These are phyloP conservation scores for Licmophora abbreviata DNA, from an alignment of 108 stramenopile species.

Conservation along the genomic window DNA sequence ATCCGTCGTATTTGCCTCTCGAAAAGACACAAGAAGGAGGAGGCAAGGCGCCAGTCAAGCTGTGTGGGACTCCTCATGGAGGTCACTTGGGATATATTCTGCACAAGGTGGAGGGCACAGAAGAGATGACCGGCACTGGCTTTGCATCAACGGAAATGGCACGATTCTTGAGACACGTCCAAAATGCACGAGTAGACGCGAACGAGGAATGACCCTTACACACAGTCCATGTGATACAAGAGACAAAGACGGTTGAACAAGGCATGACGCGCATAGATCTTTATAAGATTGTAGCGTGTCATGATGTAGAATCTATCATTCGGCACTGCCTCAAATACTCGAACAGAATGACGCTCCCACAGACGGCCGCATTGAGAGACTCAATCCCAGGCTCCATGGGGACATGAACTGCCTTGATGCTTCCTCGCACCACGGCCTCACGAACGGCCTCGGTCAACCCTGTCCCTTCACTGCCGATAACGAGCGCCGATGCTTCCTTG, in stretches of 20 bases:
- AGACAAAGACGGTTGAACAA: too few species aligned
- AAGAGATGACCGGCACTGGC: slow-evolving; percentile 20
- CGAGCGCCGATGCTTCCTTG: slow-evolving; percentile 28
- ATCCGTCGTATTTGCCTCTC: slow-evolving; percentile 28
- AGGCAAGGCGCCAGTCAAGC: slow-evolving; percentile 37
- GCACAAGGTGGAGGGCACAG: slow-evolving; percentile 16
- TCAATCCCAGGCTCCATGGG: slow-evolving; percentile 79
- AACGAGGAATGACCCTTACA: too few species aligned
- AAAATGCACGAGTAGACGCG: too few species aligned
- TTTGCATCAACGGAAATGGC: slow-evolving; percentile 39
- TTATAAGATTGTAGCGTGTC: too few species aligned
- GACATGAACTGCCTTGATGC: slow-evolving; percentile 57
- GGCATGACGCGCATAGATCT: too few species aligned
- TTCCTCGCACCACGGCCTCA: slow-evolving; percentile 26
- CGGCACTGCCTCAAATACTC: slow-evolving; percentile 55
- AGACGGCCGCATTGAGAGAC: slow-evolving; percentile 81
- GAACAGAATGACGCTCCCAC: slow-evolving; percentile 82
- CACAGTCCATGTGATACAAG: too few species aligned
- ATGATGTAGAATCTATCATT: too few species aligned
- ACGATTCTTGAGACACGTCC: slow-evolving; percentile 47
- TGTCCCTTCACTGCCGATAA: slow-evolving; percentile 75
- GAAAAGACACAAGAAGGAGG: slow-evolving; percentile 30
- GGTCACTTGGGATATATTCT: slow-evolving; percentile 61
- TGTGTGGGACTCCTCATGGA: slow-evolving; percentile 42
- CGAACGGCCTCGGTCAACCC: slow-evolving; percentile 54